Percentiles rank a stretch among this genome's conserved stretches.
These are phyloP conservation scores for Aspergillus japonicus DNA, from an alignment of 2,329 filamentous ascomycete species.

Conservation along the genomic window DNA sequence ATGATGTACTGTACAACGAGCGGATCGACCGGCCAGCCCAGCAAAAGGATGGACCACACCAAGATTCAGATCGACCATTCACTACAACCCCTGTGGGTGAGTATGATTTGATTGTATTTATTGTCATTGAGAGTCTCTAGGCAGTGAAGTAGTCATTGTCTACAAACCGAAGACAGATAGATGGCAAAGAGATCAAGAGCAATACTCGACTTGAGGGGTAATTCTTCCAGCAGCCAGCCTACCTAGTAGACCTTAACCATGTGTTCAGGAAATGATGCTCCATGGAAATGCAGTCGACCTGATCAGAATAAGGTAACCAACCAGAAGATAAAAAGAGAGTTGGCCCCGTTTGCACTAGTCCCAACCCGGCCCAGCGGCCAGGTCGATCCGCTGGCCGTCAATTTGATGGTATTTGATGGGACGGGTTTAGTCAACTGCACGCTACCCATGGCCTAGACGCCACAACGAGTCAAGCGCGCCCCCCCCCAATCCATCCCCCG, in stretches of 20 bases:
- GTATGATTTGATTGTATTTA: too few relatives aligned
- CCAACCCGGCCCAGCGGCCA: slow-evolving; percentile 12
- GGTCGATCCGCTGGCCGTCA: slow-evolving; percentile 23
- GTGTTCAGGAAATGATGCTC: neutral
- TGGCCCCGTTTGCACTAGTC: neutral
- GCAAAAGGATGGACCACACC: slow-evolving; percentile 4
- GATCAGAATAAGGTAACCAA: neutral
- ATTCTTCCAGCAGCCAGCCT: too few relatives aligned
- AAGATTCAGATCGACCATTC: neutral
- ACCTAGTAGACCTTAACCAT: neutral
- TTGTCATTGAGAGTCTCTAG: neutral
- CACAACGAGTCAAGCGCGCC: slow-evolving; percentile 21
- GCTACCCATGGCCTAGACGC: slow-evolving; percentile 25
- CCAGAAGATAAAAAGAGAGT: neutral
- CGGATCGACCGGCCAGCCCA: slow-evolving; percentile 2
- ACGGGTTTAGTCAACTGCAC: slow-evolving; percentile 14
- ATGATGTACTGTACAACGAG: slow-evolving; percentile 4
- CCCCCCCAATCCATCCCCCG: neutral
- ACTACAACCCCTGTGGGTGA: neutral
- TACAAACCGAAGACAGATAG: neutral
- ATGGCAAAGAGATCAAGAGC: neutral
- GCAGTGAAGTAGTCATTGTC: neutral
- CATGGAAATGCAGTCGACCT: neutral
- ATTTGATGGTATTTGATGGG: slow-evolving; percentile 8
- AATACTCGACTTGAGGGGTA: neutral